Evolutionary conservation across 768 basidiomycete genomes (phyloP).

Genomic region (Naganishia friedmannii): DNA sequence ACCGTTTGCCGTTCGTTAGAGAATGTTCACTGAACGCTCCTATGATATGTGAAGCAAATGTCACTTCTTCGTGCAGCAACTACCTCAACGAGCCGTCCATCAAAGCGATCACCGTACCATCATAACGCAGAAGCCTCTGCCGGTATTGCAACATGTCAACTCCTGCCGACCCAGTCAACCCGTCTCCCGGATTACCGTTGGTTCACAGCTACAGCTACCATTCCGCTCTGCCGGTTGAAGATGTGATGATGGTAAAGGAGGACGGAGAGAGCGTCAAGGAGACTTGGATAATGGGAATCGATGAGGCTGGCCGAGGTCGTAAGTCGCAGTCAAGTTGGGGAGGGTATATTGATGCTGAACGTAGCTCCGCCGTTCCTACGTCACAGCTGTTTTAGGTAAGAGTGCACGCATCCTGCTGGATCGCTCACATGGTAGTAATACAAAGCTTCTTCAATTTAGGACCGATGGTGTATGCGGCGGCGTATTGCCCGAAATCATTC

Average conservation of each 20-base stretch:
- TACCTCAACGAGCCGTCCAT: too few relatives aligned
- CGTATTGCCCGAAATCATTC: constrained; percentile 82
- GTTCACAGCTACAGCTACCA: constrained; percentile 44
- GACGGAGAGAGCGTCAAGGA: constrained; percentile 34
- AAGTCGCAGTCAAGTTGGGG: constrained; percentile 28
- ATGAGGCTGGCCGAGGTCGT: constrained; percentile 92
- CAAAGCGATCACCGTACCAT: background rate
- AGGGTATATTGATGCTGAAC: background rate
- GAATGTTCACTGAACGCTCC: background rate
- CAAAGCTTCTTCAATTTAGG: constrained; percentile 38
- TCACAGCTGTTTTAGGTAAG: constrained; percentile 68
- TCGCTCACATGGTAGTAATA: background rate
- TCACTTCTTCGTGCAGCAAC: too few relatives aligned
- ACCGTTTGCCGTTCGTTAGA: too few relatives aligned
- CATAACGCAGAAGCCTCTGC: background rate
- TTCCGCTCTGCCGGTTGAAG: constrained; percentile 37
- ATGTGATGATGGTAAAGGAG: background rate
- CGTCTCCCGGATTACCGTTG: constrained; percentile 36
- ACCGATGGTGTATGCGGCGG: constrained; percentile 91
- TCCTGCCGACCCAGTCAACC: constrained; percentile 40
- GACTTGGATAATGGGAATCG: constrained; percentile 94
- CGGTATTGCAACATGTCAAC: background rate
- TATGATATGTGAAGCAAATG: background rate
- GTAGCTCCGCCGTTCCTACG: background rate
- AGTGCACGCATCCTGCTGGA: background rate